A percentile compares a stretch with the other conserved stretches of the same genome.
phyloP scores from a whole-genome alignment of 2,329 filamentous ascomycete genomes.

The Colletotrichum magnum region DNA sequence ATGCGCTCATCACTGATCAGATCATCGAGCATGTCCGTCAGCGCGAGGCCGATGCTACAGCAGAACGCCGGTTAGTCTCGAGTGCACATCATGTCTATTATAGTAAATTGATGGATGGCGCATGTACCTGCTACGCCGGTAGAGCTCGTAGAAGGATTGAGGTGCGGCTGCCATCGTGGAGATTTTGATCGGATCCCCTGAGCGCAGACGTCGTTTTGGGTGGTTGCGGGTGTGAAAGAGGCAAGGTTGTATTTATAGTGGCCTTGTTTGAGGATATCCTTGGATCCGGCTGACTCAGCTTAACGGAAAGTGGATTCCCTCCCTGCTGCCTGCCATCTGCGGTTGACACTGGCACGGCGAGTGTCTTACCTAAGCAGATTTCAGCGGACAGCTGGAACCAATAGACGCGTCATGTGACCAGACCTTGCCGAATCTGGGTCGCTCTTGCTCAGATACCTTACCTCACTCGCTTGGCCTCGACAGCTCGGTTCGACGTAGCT shows the following conservation, averaged over 20 bases:
- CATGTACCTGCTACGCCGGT: conserved; percentile 94
- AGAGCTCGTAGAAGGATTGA: conserved; percentile 90
- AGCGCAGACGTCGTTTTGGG: conserved; percentile 20
- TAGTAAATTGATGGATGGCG: conserved; percentile 49
- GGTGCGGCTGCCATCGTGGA: conserved; percentile 63
- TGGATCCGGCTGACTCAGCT: conserved; percentile 47
- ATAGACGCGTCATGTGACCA: conserved; percentile 54
- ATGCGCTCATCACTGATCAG: conserved; percentile 95
- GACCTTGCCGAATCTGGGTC: conserved; percentile 43
- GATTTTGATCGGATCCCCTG: conserved; percentile 34
- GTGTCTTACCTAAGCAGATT: conserved; percentile 22
- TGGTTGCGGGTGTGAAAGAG: conserved; percentile 37
- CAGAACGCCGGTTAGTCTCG: conserved; percentile 39
- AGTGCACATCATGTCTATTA: conserved; percentile 43
- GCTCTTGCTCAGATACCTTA: conserved; percentile 34
- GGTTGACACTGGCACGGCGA: background rate
- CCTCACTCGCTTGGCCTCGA: conserved; percentile 30
- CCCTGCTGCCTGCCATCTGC: conserved; percentile 14
- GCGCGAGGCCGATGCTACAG: conserved; percentile 86
- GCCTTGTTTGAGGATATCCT: conserved; percentile 41
- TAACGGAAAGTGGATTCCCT: conserved; percentile 23
- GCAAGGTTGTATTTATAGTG: conserved; percentile 39
- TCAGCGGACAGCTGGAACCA: background rate
- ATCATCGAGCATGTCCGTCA: conserved; percentile 97
- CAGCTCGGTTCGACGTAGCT: conserved; percentile 43